Evolutionary conservation across 1,139 yeast genomes (phyloP).

Genomic region (Ashbya aceris): DNA sequence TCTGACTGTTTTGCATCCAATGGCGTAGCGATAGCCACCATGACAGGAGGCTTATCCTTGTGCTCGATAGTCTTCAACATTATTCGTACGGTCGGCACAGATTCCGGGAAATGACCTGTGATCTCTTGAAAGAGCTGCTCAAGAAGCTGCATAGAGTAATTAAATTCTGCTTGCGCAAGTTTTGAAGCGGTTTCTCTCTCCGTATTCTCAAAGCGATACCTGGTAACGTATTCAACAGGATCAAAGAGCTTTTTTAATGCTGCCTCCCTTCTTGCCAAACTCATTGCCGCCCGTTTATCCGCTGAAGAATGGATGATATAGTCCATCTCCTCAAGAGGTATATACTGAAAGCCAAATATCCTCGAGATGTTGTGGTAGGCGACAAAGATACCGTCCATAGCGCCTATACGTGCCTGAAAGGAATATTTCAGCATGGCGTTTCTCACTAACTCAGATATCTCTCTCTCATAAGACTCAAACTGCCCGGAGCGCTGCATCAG

Average conservation of each 20-base stretch:
- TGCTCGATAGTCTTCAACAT: slow-evolving; percentile 20
- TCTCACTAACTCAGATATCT: slow-evolving; percentile 62
- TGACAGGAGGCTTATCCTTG: slow-evolving; percentile 16
- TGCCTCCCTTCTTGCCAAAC: slow-evolving; percentile 27
- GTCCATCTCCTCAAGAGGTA: slow-evolving; percentile 70
- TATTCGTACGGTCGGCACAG: slow-evolving; percentile 20
- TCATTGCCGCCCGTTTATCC: slow-evolving; percentile 13
- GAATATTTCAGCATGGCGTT: slow-evolving; percentile 77
- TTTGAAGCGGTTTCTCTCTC: slow-evolving; percentile 33
- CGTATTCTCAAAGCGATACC: slow-evolving; percentile 14
- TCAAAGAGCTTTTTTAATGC: slow-evolving; percentile 25
- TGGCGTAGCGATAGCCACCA: slow-evolving; percentile 27
- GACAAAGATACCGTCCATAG: slow-evolving; percentile 92
- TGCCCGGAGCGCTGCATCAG: slow-evolving; percentile 52
- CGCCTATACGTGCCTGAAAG: slow-evolving; percentile 87
- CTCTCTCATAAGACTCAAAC: slow-evolving; percentile 73
- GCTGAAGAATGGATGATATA: slow-evolving; percentile 40
- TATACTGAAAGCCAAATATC: slow-evolving; percentile 84
- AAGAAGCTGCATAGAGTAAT: slow-evolving; percentile 51
- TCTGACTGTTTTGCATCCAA: slow-evolving; percentile 12
- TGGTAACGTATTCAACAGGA: slow-evolving; percentile 15
- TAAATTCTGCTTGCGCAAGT: slow-evolving; percentile 69
- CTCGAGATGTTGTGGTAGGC: slow-evolving; percentile 80
- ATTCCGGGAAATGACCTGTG: slow-evolving; percentile 24
- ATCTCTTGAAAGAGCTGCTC: slow-evolving; percentile 38